Evolutionary conservation across 495 filamentous ascomycete genomes (phyloP).

Genomic region (Hypoxylon crocopeplum): DNA sequence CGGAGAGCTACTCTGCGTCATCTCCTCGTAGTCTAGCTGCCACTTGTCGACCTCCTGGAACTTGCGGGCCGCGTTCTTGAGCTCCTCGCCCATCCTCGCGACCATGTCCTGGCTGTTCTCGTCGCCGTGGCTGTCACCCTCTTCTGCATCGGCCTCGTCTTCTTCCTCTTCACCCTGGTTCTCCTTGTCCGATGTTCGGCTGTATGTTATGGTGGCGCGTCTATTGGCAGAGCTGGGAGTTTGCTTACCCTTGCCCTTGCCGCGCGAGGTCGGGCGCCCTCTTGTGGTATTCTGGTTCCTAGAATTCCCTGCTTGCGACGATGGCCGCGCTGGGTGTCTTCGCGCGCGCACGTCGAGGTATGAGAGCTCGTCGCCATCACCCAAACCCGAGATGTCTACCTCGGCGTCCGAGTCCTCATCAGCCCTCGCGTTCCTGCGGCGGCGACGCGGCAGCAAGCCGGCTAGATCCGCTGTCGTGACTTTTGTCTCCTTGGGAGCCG

Average conservation of each 20-base stretch:
- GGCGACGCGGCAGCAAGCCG: slow-evolving; percentile 47
- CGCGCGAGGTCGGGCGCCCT: slow-evolving; percentile 5
- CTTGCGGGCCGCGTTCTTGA: slow-evolving; percentile 54
- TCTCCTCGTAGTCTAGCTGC: slow-evolving; percentile 56
- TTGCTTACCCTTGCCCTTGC: slow-evolving; percentile 34
- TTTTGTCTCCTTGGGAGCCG: slow-evolving; percentile 32
- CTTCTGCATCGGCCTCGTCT: slow-evolving; percentile 33
- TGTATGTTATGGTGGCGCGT: slow-evolving; percentile 44
- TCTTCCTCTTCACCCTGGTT: slow-evolving; percentile 43
- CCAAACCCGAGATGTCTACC: slow-evolving; percentile 39
- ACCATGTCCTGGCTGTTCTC: slow-evolving; percentile 42
- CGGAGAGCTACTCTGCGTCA: slow-evolving; percentile 44
- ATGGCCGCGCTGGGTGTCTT: slow-evolving; percentile 23
- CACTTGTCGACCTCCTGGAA: slow-evolving; percentile 60
- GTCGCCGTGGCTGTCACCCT: slow-evolving; percentile 1
- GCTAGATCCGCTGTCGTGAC: slow-evolving; percentile 53
- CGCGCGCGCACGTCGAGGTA: slow-evolving; percentile 42
- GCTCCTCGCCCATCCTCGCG: slow-evolving; percentile 45
- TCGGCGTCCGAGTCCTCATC: slow-evolving; percentile 38
- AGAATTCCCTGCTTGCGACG: slow-evolving; percentile 21
- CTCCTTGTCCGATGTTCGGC: slow-evolving; percentile 52
- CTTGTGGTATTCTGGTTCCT: slow-evolving; percentile 13
- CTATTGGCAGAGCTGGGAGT: slow-evolving; percentile 25
- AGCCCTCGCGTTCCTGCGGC: slow-evolving; percentile 36
- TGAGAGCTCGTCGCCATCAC: slow-evolving; percentile 47